A percentile compares a stretch with the other conserved stretches of the same genome.
Conservation (phyloP, 371 early-diverging fungal genomes). For the Zychaea mexicana region DNA sequence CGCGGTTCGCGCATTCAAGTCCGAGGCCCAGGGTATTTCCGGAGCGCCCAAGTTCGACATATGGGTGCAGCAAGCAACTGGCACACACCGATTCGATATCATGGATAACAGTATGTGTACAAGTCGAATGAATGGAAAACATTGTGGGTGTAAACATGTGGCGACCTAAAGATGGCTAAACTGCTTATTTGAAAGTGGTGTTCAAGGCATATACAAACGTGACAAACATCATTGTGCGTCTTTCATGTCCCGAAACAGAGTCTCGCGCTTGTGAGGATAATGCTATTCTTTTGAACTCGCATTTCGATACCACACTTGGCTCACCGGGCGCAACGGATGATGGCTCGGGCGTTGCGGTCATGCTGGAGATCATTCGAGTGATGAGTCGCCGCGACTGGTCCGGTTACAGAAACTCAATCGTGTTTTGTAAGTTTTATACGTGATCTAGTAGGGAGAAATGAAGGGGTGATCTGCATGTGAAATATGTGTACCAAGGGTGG, state of each 20-base stretch:
- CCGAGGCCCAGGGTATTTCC: conserved; percentile 29
- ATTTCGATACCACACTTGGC: conserved; percentile 71
- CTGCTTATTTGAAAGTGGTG: too few species aligned
- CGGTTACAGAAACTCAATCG: conserved; percentile 54
- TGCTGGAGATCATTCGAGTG: conserved; percentile 74
- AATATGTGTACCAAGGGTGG: too few species aligned
- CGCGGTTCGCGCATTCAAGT: conserved; percentile 31
- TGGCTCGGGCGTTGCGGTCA: conserved; percentile 70
- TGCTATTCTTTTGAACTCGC: conserved; percentile 71
- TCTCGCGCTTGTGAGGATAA: conserved; percentile 56
- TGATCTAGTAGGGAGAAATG: too few species aligned
- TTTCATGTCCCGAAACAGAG: conserved; percentile 62
- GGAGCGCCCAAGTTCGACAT: conserved; percentile 63
- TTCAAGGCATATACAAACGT: conserved; percentile 70
- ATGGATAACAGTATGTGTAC: conserved; percentile 68
- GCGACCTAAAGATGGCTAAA: too few species aligned
- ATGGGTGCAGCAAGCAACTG: conserved; percentile 61
- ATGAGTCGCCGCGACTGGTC: conserved; percentile 57
- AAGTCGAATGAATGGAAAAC: neutral
- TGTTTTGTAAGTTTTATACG: conserved; percentile 69
- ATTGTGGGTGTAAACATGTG: neutral
- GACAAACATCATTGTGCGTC: conserved; percentile 73
- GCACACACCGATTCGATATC: conserved; percentile 74
- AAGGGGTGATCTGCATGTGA: neutral
- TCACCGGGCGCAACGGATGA: conserved; percentile 71